A percentile compares a stretch with the other conserved stretches of the same genome.
phyloP scores from a whole-genome alignment of 2,329 filamentous ascomycete genomes.

The Aspergillus sp. region DNA sequence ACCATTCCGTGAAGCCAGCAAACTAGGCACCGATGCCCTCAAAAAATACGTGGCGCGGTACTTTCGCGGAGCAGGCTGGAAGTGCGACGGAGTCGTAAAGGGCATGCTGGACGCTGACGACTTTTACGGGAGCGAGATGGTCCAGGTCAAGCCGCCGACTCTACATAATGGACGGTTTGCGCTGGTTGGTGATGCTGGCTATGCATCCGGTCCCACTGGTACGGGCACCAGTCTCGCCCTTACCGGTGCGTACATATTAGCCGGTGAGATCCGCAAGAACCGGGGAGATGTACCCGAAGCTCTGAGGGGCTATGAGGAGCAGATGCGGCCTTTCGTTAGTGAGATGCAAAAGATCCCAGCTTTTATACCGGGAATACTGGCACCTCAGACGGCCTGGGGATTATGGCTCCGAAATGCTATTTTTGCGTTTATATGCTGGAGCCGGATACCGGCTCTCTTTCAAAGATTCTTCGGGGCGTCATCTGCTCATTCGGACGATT shows the following conservation, averaged over 20 bases:
- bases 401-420: no score
- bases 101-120: not conserved
- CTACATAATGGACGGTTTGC: not conserved
- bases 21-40: not conserved
- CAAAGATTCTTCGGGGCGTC: no score
- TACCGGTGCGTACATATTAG: not conserved
- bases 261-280: not conserved
- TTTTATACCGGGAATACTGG: no score
- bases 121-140: not conserved
- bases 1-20: not conserved
- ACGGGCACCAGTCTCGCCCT: not conserved
- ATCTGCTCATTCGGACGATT: no score
- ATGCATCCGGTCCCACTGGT: not conserved
- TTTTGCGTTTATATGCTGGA: no score
- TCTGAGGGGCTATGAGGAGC: no score
- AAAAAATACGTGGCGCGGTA: not conserved
- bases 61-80: not conserved
- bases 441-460: no score
- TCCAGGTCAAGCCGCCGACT: not conserved
- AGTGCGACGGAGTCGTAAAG: not conserved
- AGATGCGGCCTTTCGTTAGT: no score
- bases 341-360: no score
- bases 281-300: no score
- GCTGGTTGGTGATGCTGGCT: slow-evolving; percentile 1
- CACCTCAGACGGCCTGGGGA: no score